These are phyloP conservation scores for Aspergillus sp. DNA, from an alignment of 2,329 filamentous ascomycete genomes.

Conservation along the genomic window DNA sequence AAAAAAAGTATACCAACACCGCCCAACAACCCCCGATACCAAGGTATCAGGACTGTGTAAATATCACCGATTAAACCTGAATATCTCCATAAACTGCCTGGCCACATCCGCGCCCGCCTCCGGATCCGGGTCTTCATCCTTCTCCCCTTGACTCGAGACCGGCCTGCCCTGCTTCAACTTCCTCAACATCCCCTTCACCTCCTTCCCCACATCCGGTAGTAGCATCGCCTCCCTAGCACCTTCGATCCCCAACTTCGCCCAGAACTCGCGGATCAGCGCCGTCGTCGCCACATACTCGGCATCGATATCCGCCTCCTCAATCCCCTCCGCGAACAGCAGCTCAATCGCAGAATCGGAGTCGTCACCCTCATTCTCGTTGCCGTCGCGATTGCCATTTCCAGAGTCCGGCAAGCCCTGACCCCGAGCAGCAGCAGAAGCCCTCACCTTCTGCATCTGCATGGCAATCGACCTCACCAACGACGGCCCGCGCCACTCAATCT, in stretches of 20 bases:
- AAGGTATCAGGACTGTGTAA: background rate
- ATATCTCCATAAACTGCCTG: slow-evolving; percentile 47
- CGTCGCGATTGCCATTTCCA: background rate
- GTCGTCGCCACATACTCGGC: slow-evolving; percentile 36
- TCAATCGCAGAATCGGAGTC: slow-evolving; percentile 29
- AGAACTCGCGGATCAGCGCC: slow-evolving; percentile 43
- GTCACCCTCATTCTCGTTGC: background rate
- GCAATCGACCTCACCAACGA: slow-evolving; percentile 30
- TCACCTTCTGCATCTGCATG: slow-evolving; percentile 1
- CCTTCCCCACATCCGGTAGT: slow-evolving; percentile 41
- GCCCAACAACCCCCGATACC: background rate
- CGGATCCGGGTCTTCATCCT: slow-evolving; percentile 33
- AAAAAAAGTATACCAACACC: background rate
- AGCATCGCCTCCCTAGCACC: slow-evolving; percentile 42
- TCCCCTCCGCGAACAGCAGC: slow-evolving; percentile 21
- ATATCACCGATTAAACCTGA: slow-evolving; percentile 41
- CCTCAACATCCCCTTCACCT: slow-evolving; percentile 32
- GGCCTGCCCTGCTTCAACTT: slow-evolving; percentile 18
- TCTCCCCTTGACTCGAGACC: background rate
- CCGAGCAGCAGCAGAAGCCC: background rate
- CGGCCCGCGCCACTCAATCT: slow-evolving; percentile 44
- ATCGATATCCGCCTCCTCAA: slow-evolving; percentile 41
- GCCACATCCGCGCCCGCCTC: slow-evolving; percentile 41
- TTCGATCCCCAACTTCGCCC: slow-evolving; percentile 36
- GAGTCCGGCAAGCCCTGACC: too few species aligned